These are phyloP conservation scores for Lasiodiplodia sp. DNA, from an alignment of 2,329 filamentous ascomycete genomes.

Conservation along the genomic window DNA sequence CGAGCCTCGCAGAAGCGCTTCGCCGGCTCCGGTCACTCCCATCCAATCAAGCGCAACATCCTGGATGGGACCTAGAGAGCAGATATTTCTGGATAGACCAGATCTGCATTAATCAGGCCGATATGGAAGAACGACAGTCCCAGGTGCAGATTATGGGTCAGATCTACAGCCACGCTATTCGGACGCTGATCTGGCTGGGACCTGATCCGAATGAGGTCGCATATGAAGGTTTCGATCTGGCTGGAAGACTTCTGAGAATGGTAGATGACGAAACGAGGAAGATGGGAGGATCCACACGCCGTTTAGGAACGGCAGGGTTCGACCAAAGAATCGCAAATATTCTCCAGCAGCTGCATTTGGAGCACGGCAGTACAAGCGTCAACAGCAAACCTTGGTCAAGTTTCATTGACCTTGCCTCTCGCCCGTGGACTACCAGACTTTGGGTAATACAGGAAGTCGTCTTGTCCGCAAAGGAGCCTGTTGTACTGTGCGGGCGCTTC, in stretches of 20 bases:
- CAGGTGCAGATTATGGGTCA: neutral
- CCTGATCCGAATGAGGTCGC: neutral
- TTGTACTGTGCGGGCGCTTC: neutral
- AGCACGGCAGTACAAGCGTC: neutral
- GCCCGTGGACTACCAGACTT: neutral
- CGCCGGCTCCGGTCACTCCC: neutral
- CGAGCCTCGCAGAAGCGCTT: neutral
- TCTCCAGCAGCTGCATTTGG: neutral
- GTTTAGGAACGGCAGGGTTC: fast-evolving
- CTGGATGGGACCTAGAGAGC: neutral
- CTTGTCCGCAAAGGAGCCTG: neutral
- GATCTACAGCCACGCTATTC: neutral
- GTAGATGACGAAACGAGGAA: neutral
- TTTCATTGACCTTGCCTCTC: fast-evolving
- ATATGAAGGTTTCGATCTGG: neutral
- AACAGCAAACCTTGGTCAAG: neutral
- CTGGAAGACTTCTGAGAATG: neutral
- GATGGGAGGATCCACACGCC: neutral
- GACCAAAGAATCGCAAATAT: neutral
- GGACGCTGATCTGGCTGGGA: neutral
- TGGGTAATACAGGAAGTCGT: neutral
- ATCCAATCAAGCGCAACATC: neutral
- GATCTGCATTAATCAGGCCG: neutral
- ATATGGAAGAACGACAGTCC: neutral
- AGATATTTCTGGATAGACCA: neutral